Base-by-base conservation (phyloP, 805 yeast genomes). In the Candida orba region DNA sequence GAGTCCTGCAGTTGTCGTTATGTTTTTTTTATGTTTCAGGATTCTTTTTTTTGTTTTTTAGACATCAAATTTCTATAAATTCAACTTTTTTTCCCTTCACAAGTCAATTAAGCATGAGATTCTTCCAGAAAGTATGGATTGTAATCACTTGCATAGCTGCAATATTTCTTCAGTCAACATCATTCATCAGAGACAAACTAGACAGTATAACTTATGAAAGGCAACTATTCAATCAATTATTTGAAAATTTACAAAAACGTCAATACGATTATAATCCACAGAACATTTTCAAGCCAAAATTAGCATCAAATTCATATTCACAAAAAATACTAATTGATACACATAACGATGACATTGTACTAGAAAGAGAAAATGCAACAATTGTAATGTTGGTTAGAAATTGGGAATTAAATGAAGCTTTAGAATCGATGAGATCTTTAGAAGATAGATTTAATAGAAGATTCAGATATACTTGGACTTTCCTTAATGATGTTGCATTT, bases 301-400 rank as follows among this genome's bases (percentile, higher is more conserved):
- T 67, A 2, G 64, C 70, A 0, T 51, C 67, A 3, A 70, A 69
- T 43, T 68, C 73, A 12, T 71, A 69, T 44, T 49, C 64, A 3
- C 59, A 47, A 33, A 53, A 57, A 22, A 43, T 52, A 3, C 51
- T 65, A 22, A 59, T 68, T 3, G 57, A 52, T 41, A 49, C 41
- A n/a, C 9, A 42, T 3, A 52, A 64, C 35, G 69, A 71, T 44
- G 55, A 66, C 41, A 41, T 48, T 17, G 68, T 66, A 44, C 45
- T 65, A 35, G 82, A 86, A 1, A 58, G 49, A 17, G 95, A 86
- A 56, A 89, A 88, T 59, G 97, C 97, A 4, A 83, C 95, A 0
- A 61, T 90, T 24, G 73, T 90, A 43, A 89, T 90, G 95, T 73
- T 90, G 24, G 95, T 85, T 34, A 69, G 97, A 43, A 89, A 89